Base-by-base conservation (phyloP, 148 eudicot genomes). In the Rhododendron williamsianum region DNA sequence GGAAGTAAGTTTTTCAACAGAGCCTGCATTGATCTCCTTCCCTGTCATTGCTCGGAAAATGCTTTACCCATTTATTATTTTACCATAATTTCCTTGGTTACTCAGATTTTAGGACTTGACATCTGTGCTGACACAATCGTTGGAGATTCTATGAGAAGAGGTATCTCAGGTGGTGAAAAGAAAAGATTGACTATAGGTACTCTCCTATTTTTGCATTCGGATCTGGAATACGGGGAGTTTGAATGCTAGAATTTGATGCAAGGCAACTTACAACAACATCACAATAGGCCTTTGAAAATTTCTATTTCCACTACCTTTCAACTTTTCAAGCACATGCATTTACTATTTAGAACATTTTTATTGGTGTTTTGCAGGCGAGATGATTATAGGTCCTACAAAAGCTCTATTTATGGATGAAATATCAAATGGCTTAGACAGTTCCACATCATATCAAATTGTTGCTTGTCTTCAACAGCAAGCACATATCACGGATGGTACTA, bases 371-470 rank as follows among this genome's bases (percentile, higher is more conserved):
- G 52, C 88, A 95, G 98, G 93, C 25, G 95, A 96, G 91, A 96
- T 96, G 98, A 91, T 96, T 83, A 93, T 96, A 63, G 98, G 96
- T 51, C 95, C 98, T 12, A 90, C 93, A 78, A 92, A 86, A 83
- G 93, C 95, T 78, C 84, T 94, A 30, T 92, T 96, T 81, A 90
- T 96, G 98, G 98, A 96, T 88, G 98, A 96, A 88, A 94, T 96
- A 88, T 93, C 98, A 83, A 94, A 92, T 90, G 98, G 98, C n/a
- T 86, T 96, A 83, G 98, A 96, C 88, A 94, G 96, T 81, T 94
- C 96, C 82, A 96, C 98, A 27, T 93, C 98, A 73, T 92, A 88
- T 87, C 96, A 96, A 86, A 92, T 96, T 78, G 86, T 94, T 73
- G 81, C 91, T 48, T 93, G 90, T 82, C 92, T 93, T 78, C 94